Evolutionary conservation across 805 yeast species (phyloP).

Genomic region (Candida sakaeoensis): DNA sequence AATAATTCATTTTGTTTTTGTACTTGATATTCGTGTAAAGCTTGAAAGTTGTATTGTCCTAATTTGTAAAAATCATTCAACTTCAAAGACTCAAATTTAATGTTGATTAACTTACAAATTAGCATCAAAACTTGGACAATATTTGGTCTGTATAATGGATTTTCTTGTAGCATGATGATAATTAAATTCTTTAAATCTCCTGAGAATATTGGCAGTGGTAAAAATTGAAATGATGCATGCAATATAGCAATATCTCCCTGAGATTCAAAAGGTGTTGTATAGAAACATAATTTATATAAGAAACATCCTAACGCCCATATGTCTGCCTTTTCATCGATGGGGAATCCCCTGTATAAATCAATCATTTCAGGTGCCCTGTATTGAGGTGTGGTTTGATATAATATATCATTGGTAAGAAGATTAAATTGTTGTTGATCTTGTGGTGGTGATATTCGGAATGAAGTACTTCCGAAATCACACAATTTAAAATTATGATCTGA

Average conservation of each 20-base stretch:
- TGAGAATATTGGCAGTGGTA: constrained; percentile 64
- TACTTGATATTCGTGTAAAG: constrained; percentile 49
- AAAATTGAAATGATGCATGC: constrained; percentile 79
- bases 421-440: constrained; percentile 70
- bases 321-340: constrained; percentile 89
- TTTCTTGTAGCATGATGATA: constrained; percentile 75
- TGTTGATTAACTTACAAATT: constrained; percentile 48
- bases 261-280: constrained; percentile 92
- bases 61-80: constrained; percentile 43
- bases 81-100: constrained; percentile 25
- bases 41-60: constrained; percentile 57
- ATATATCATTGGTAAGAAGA: constrained; percentile 74
- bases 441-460: constrained; percentile 68
- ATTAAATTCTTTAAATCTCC: constrained; percentile 71
- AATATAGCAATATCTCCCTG: constrained; percentile 82
- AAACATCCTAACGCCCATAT: constrained; percentile 97
- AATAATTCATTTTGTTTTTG: constrained; percentile 31
- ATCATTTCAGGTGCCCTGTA: constrained; percentile 96
- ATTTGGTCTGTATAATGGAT: constrained; percentile 80
- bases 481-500: constrained; percentile 66
- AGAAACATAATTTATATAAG: constrained; percentile 83
- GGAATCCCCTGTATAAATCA: constrained; percentile 75
- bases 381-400: constrained; percentile 92
- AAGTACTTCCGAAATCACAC: constrained; percentile 92
- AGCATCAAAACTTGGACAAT: constrained; percentile 75